phyloP scores from a whole-genome alignment of 805 yeast genomes.

The Jamesozyma lodderae region DNA sequence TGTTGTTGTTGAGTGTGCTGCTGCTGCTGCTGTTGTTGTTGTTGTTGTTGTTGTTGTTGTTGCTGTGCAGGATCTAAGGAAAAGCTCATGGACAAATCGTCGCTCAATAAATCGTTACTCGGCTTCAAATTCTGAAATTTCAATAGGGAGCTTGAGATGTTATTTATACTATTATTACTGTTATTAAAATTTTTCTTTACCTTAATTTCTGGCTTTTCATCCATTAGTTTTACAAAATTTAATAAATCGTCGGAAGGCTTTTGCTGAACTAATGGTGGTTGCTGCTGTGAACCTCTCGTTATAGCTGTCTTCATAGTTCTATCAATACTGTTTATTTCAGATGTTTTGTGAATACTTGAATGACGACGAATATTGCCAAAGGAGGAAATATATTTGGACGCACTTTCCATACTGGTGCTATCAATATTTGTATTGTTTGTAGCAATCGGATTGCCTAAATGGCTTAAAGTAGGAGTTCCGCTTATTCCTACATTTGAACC shows the following conservation, averaged over 20 bases:
- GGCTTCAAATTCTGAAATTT: slow-evolving; percentile 44
- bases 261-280: not conserved
- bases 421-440: slow-evolving; percentile 8
- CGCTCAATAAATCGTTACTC: slow-evolving; percentile 47
- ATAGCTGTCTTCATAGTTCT: slow-evolving; percentile 3
- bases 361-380: slow-evolving; percentile 61
- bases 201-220: slow-evolving; percentile 48
- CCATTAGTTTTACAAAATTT: slow-evolving; percentile 64
- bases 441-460: slow-evolving; percentile 2
- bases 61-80: slow-evolving; percentile 19
- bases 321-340: slow-evolving; percentile 7
- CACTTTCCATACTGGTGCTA: slow-evolving; percentile 28
- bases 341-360: slow-evolving; percentile 30
- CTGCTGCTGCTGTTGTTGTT: not conserved
- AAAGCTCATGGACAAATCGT: slow-evolving; percentile 45
- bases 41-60: not conserved
- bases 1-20: not conserved
- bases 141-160: slow-evolving; percentile 39
- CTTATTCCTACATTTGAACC: slow-evolving; percentile 28
- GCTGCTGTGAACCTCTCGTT: slow-evolving; percentile 4
- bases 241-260: slow-evolving; percentile 39
- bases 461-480: slow-evolving; percentile 3
- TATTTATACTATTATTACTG: slow-evolving; percentile 9
- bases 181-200: slow-evolving; percentile 9
- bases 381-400: slow-evolving; percentile 62